Conservation (phyloP, 2,329 filamentous ascomycete genomes). For the Fusarium sp. region DNA sequence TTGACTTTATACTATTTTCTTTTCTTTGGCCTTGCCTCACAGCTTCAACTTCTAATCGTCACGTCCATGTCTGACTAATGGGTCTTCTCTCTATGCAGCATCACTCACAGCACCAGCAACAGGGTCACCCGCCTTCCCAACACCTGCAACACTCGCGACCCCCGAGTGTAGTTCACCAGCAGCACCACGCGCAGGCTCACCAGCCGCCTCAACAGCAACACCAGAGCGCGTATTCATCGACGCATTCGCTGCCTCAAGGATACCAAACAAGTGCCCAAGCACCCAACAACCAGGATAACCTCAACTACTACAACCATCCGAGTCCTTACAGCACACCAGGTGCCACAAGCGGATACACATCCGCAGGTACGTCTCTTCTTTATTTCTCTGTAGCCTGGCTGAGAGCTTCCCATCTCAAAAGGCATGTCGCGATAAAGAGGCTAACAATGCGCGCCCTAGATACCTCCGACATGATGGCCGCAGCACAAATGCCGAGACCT, state of each 20-base stretch:
- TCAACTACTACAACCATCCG: slow-evolving; percentile 82
- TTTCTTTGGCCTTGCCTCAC: slow-evolving; percentile 48
- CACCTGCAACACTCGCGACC: slow-evolving; percentile 79
- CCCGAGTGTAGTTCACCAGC: slow-evolving; percentile 79
- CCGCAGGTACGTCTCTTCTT: slow-evolving; percentile 76
- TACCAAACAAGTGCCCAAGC: slow-evolving; percentile 77
- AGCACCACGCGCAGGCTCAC: slow-evolving; percentile 76
- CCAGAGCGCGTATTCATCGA: slow-evolving; percentile 75
- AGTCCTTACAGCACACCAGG: slow-evolving; percentile 87
- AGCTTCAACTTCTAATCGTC: slow-evolving; percentile 51
- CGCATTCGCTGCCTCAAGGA: slow-evolving; percentile 73
- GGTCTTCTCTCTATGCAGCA: slow-evolving; percentile 76
- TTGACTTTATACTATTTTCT: slow-evolving; percentile 57
- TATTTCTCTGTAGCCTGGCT: background rate
- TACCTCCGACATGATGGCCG: slow-evolving; percentile 76
- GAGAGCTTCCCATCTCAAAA: slow-evolving; percentile 4
- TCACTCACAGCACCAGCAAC: slow-evolving; percentile 79
- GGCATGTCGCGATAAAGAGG: slow-evolving; percentile 19
- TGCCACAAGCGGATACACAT: slow-evolving; percentile 85
- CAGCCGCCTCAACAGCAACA: slow-evolving; percentile 72
- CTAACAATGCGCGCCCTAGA: slow-evolving; percentile 56
- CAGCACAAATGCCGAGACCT: slow-evolving; percentile 76
- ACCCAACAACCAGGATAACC: slow-evolving; percentile 72
- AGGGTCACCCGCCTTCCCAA: slow-evolving; percentile 76
- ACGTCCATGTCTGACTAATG: slow-evolving; percentile 65